These are phyloP conservation scores for Apiospora sp. DNA, from an alignment of 2,329 filamentous ascomycete species.

Conservation along the genomic window DNA sequence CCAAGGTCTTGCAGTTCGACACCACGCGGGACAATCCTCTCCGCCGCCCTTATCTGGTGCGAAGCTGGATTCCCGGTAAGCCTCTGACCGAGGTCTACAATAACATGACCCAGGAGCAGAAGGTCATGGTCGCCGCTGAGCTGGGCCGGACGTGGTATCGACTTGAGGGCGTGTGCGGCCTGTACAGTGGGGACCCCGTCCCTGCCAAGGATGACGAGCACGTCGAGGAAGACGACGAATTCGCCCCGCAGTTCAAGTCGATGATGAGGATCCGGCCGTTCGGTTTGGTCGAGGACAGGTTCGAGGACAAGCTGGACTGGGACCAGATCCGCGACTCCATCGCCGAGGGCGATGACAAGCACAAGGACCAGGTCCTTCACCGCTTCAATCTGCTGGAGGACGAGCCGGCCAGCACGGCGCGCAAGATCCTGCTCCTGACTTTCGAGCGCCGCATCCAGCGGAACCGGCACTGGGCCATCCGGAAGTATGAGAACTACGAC, in stretches of 20 bases:
- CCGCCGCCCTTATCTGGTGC: neutral
- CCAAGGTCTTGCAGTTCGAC: neutral
- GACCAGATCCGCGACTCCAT: neutral
- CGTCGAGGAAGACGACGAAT: neutral
- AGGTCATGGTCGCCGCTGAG: neutral
- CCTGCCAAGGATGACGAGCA: neutral
- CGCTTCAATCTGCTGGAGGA: neutral
- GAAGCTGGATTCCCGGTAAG: neutral
- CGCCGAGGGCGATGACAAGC: neutral
- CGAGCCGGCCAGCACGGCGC: neutral
- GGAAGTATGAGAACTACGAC: neutral
- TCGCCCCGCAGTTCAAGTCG: neutral
- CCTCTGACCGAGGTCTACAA: neutral
- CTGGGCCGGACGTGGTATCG: neutral
- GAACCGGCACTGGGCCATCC: neutral
- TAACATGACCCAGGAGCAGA: neutral
- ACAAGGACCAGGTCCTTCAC: neutral
- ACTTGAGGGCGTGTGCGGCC: neutral
- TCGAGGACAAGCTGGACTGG: neutral
- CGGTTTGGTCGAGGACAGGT: neutral
- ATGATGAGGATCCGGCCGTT: neutral
- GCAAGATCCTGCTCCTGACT: conserved; percentile 4
- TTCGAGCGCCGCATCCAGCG: conserved; percentile 7
- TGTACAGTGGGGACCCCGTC: neutral
- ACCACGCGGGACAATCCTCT: neutral